phyloP scores from a whole-genome alignment of 305 asterid species.

The Solanum hybrid region DNA sequence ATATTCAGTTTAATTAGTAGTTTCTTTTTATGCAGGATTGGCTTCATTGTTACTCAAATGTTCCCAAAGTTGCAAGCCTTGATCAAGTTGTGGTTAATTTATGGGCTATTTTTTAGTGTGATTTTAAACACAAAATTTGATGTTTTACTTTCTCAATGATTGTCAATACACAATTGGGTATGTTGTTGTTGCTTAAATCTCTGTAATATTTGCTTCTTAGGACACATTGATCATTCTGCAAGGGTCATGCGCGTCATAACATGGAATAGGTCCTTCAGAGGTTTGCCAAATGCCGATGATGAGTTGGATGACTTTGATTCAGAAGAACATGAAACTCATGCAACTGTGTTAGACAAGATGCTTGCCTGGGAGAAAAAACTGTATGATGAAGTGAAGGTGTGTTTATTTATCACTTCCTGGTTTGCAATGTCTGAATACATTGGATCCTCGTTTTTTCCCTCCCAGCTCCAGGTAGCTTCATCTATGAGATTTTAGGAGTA shows the following conservation, averaged over 20 bases:
- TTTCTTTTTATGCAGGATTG: neutral
- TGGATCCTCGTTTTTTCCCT: neutral
- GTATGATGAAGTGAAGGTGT: conserved; percentile 98
- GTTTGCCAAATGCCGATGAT: conserved; percentile 51
- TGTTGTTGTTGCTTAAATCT: neutral
- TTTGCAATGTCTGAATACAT: neutral
- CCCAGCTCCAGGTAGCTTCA: neutral
- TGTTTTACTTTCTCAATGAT: neutral
- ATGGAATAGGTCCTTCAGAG: conserved; percentile 92
- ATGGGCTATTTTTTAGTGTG: neutral
- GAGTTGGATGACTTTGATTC: conserved; percentile 73
- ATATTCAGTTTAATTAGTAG: neutral
- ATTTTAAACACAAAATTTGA: neutral
- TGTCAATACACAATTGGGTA: neutral
- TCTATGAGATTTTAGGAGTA: neutral
- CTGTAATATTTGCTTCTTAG: conserved; percentile 30
- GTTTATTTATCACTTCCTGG: neutral
- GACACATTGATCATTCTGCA: conserved; percentile 88
- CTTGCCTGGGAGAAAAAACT: conserved; percentile 99
- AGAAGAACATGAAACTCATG: conserved; percentile 95
- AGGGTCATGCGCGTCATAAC: conserved; percentile 97
- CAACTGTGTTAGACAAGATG: conserved; percentile 98
- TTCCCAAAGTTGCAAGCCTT: neutral
- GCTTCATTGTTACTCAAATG: neutral
- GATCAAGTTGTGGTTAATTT: conserved; percentile 5